Evolutionary conservation across 257 asterid genomes (phyloP), one percentile per base, ranked within the genome.

Genomic region (Solanum sparsipilum): DNA sequence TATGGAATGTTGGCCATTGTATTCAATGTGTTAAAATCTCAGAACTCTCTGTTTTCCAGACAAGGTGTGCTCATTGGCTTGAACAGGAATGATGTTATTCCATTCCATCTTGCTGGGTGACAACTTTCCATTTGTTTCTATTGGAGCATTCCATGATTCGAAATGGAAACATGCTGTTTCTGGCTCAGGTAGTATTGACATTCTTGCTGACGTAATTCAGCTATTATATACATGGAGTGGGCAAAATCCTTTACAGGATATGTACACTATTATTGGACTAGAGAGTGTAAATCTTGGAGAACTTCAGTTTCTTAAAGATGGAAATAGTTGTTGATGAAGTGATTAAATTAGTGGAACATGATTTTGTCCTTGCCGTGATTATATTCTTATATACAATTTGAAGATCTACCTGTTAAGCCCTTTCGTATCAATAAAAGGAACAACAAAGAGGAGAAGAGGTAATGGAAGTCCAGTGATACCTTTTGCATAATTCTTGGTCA

Each of bases 21-120:
- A 16, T 15, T 44, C 39, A 44, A 29, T 79, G 84, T 41, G 81
- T 34, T 44, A 46, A 81, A 60, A 25, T 27, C n/a, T 13, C 21
- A 76, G 35, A 67, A 67, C 31, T 78, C 60, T 71, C 86, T 84
- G 68, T 73, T 31, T 85, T 89, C 87, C 95, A 95, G 98, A 93
- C 86, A 93, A 94, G 93, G 94, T 94, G 68, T 95, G 98, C 90
- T 93, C 94, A 25, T 76, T 93, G 93, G 93, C 93, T 31, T 94
- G 93, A 95, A 86, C 86, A 84, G 34, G 88, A 70, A 70, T 38
- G 86, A 46, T 15, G 32, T 31, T 67, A 31, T 48, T 82, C 86
- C 36, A 52, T 82, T 31, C 34, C 67, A 15, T 74, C 56, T 65
- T 67, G 36, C 67, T 38, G 60, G 52, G 52, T 75, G 63, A 36